Conservation (phyloP, 2,329 filamentous ascomycete species). For the Fusarium anguioides region DNA sequence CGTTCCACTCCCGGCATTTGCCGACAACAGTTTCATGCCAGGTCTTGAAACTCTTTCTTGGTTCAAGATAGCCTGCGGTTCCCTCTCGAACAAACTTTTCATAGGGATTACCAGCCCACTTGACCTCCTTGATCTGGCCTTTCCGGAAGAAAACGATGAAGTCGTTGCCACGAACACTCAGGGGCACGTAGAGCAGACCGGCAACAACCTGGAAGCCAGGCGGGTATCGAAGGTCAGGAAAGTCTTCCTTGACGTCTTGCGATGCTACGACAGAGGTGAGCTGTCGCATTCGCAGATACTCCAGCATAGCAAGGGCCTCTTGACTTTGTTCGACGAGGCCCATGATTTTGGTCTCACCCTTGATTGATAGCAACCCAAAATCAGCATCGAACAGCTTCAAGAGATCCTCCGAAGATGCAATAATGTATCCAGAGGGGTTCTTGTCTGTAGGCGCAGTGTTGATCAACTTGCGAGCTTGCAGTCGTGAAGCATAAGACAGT, state of each 20-base stretch:
- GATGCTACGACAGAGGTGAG: conserved; percentile 81
- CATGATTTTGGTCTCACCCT: conserved; percentile 88
- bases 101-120: conserved; percentile 89
- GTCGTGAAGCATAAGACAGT: conserved; percentile 83
- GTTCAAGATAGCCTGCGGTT: conserved; percentile 79
- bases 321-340: conserved; percentile 80
- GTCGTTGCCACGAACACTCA: conserved; percentile 79
- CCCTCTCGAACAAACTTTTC: conserved; percentile 80
- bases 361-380: conserved; percentile 85
- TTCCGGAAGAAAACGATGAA: conserved; percentile 94
- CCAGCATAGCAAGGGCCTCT: conserved; percentile 84
- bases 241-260: conserved; percentile 79
- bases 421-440: conserved; percentile 89
- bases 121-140: conserved; percentile 79
- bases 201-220: conserved; percentile 84
- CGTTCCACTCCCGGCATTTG: conserved; percentile 87
- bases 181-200: conserved; percentile 82
- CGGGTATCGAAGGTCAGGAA: conserved; percentile 81
- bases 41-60: conserved; percentile 79
- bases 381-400: conserved; percentile 88
- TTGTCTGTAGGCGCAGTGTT: conserved; percentile 83
- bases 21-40: conserved; percentile 86
- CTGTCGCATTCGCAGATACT: conserved; percentile 82
- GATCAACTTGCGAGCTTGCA: conserved; percentile 89
- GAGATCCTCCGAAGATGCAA: conserved; percentile 87